Conservation (phyloP, 805 yeast genomes). For the Kuraishia capsulata region DNA sequence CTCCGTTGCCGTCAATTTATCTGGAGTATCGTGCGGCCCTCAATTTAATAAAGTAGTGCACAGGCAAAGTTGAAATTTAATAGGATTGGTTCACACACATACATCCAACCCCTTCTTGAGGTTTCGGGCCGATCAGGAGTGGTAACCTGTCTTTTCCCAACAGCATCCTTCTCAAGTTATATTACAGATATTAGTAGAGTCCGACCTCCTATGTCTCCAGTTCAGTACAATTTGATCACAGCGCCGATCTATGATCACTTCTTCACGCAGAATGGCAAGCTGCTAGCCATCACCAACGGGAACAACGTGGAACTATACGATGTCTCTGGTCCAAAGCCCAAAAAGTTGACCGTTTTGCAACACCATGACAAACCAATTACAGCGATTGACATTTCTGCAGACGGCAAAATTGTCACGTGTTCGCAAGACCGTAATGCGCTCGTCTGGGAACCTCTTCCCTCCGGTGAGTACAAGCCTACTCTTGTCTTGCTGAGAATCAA, state of each 20-base stretch:
- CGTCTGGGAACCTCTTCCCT: conserved; percentile 79
- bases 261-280: conserved; percentile 55
- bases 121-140: too few relatives aligned
- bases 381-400: conserved; percentile 82
- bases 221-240: conserved; percentile 60
- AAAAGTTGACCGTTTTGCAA: conserved; percentile 52
- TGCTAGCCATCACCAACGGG: conserved; percentile 77
- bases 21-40: too few relatives aligned
- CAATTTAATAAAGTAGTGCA: too few relatives aligned
- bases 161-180: too few relatives aligned
- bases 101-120: too few relatives aligned
- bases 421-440: conserved; percentile 97
- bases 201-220: conserved; percentile 22
- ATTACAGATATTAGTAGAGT: too few relatives aligned
- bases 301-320: conserved; percentile 68
- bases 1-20: too few relatives aligned
- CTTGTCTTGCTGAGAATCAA: conserved; percentile 86
- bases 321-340: conserved; percentile 47
- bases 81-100: too few relatives aligned
- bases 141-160: too few relatives aligned
- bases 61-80: too few relatives aligned
- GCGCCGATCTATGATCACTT: conserved; percentile 88
- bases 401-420: conserved; percentile 90
- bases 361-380: conserved; percentile 94
- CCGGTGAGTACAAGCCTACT: conserved; percentile 68